These are phyloP conservation scores for Rhodotorula sp. DNA, from an alignment of 1,284 basidiomycete genomes.

Conservation along the genomic window DNA sequence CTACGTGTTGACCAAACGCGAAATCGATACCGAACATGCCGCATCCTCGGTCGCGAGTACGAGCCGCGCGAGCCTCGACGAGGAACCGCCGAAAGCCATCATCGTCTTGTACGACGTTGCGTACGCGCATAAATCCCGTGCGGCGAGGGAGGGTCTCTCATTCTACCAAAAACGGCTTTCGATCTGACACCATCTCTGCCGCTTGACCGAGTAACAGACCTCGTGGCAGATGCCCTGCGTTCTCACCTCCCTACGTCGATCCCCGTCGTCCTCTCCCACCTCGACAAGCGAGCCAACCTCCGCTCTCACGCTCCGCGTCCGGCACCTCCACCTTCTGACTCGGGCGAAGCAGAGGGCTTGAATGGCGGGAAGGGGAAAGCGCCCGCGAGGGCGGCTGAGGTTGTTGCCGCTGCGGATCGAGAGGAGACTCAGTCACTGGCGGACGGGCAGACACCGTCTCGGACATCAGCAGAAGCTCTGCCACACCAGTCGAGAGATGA, in stretches of 20 bases:
- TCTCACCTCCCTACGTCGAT: conserved; percentile 5
- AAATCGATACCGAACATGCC: conserved; percentile 58
- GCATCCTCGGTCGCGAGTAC: conserved; percentile 51
- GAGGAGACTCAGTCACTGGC: no score
- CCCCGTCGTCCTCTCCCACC: conserved; percentile 22
- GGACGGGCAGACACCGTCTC: no score
- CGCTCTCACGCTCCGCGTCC: conserved; percentile 4
- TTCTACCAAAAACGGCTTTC: accelerated
- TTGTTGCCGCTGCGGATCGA: no score
- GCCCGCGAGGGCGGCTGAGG: background rate
- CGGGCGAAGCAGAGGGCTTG: background rate
- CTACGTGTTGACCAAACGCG: conserved; percentile 76
- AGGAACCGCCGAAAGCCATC: conserved; percentile 49
- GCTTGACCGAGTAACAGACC: conserved; percentile 46
- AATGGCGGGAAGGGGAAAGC: conserved; percentile 28
- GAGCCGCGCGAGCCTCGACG: conserved; percentile 10
- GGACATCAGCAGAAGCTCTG: no score
- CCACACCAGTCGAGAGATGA: background rate
- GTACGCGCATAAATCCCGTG: conserved; percentile 63
- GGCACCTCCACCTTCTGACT: background rate
- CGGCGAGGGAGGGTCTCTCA: conserved; percentile 46
- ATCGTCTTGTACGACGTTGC: conserved; percentile 75
- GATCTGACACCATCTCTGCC: background rate
- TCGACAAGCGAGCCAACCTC: conserved; percentile 28
- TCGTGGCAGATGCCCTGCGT: background rate